Evolutionary conservation across 148 eudicot species (phyloP), one percentile per base, ranked within the genome.

Genomic region (Rhododendron williamsianum): DNA sequence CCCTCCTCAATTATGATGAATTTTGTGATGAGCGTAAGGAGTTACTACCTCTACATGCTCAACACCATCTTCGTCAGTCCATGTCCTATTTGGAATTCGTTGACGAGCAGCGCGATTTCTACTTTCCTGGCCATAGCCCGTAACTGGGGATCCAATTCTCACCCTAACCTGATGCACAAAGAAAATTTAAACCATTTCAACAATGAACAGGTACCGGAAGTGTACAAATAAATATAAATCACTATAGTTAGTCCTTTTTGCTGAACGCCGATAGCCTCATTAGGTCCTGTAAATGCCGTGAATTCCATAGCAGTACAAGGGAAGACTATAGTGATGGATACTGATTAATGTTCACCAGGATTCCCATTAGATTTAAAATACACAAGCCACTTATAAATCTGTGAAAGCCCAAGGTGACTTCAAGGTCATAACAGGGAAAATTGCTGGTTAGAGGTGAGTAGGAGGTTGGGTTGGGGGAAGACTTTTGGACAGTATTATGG

Each of bases 101-200:
- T 94, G 98, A 82, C 98, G 95, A 86, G 98, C 98, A 89, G 97
- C 93, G 52, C 98, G 95, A 82, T 94, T 96, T 88, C 95, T 92
- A 76, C 92, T 90, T 86, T 96, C 98, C 88, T 94, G 96, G 69
- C 98, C 98, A 85, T 94, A 96, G 48, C 98, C 98, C 38, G 92
- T 94, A 67, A 96, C 87, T 45, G 98, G 98, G 51, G 95, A 91
- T 63, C 98, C 98, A 86, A 96, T 92, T 81, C 98, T 89, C 80
- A 94, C 94, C 83, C 91, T 90, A 56, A 96, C 98, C 98, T 96
- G 89, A 81, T 81, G 48, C 76, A 71, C 41, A 87, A 36, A 76
- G 48, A 48, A 78, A 84, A 8, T 72, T 21, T 52, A 80, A 52
- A 65, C 36, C 78, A 80, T 80, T 33, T 80, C 25, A 81, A 54